A percentile compares a stretch with the other conserved stretches of the same genome.
Conservation (phyloP, 129 eudicot genomes). For the Apium graveolens region DNA sequence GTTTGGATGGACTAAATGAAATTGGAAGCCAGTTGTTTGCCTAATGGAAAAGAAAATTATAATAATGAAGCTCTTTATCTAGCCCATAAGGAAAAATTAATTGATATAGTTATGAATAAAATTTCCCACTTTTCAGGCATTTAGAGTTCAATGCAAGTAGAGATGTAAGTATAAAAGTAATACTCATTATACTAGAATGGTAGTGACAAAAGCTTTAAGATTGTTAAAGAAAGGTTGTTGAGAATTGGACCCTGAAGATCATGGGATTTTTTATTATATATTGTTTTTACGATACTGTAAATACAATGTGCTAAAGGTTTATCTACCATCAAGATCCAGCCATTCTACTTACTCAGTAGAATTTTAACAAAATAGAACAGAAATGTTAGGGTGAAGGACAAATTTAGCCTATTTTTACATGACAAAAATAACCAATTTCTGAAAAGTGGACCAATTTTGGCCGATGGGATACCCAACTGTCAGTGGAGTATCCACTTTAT, state of each 20-base stretch:
- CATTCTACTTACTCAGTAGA: too few species aligned
- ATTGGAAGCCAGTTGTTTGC: slow-evolving; percentile 2
- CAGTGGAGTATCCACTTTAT: too few species aligned
- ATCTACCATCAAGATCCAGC: too few species aligned
- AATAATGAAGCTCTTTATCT: background rate
- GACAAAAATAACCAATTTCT: too few species aligned
- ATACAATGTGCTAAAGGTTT: background rate
- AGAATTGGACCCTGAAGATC: background rate
- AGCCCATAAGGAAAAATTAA: background rate
- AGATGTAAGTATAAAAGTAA: too few species aligned
- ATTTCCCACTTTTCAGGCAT: background rate
- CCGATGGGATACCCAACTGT: too few species aligned
- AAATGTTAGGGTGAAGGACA: too few species aligned
- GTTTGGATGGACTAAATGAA: background rate
- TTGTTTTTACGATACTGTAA: too few species aligned
- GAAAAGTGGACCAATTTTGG: too few species aligned
- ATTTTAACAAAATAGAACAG: too few species aligned
- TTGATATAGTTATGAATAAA: background rate
- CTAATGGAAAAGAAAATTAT: background rate
- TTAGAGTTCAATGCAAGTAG: background rate
- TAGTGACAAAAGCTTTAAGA: background rate
- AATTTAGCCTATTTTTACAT: too few species aligned
- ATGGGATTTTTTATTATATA: background rate
- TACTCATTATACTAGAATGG: background rate
- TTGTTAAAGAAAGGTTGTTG: background rate